Evolutionary conservation across 208 protist species (phyloP).

Genomic region (Acanthamoeba lenticulata): DNA sequence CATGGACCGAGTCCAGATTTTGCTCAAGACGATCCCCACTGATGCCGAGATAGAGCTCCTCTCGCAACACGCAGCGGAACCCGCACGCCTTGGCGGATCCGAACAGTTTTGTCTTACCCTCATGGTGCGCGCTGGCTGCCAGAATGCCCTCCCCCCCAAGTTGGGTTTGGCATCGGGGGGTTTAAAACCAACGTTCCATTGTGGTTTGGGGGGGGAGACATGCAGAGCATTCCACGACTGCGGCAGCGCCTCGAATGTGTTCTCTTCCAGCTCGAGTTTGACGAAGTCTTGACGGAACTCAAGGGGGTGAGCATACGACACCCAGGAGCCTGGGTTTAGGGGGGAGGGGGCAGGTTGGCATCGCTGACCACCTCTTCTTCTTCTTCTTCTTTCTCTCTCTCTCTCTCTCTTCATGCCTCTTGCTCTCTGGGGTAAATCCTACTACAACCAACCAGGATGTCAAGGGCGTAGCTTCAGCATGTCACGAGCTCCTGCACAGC

Average conservation of each 20-base stretch:
- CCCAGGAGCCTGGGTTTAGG: too few relatives aligned
- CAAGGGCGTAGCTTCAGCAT: neutral
- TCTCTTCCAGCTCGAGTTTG: neutral
- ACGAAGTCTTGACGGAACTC: neutral
- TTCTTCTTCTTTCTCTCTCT: too few relatives aligned
- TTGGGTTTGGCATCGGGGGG: neutral
- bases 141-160: neutral
- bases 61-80: neutral
- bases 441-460: neutral
- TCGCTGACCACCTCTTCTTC: too few relatives aligned
- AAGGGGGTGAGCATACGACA: too few relatives aligned
- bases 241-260: slow-evolving; percentile 42
- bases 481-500: neutral
- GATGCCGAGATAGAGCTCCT: neutral
- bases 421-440: neutral
- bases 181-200: too few relatives aligned
- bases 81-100: neutral
- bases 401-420: too few relatives aligned
- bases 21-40: slow-evolving; percentile 53
- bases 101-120: neutral
- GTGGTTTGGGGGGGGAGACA: neutral
- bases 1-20: neutral
- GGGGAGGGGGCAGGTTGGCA: too few relatives aligned
- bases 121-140: neutral
- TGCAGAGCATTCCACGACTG: neutral